Conservation (phyloP, 2,329 filamentous ascomycete genomes). For the Meredithiella fracta region DNA sequence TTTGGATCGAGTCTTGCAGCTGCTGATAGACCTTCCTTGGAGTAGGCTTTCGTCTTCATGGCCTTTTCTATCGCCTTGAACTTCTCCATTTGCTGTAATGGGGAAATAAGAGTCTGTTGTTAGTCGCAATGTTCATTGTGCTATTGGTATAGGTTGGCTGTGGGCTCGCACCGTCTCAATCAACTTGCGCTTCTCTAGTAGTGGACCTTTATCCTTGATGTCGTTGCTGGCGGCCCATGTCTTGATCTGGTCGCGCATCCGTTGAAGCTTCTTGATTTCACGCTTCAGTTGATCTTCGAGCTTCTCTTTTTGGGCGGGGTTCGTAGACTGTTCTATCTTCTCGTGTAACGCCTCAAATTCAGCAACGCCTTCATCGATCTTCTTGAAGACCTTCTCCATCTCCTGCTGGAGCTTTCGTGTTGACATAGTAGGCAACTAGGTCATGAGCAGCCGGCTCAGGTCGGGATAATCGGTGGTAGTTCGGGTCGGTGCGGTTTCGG, state of each 20-base stretch:
- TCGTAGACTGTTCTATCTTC: slow-evolving; percentile 86
- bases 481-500: background rate
- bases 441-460: slow-evolving; percentile 13
- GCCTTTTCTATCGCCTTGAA: slow-evolving; percentile 99
- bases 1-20: slow-evolving; percentile 92
- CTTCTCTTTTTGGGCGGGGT: slow-evolving; percentile 93
- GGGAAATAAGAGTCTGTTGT: slow-evolving; percentile 1
- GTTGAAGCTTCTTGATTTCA: slow-evolving; percentile 98
- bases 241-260: slow-evolving; percentile 96
- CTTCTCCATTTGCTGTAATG: slow-evolving; percentile 81
- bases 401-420: slow-evolving; percentile 93
- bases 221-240: slow-evolving; percentile 97
- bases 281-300: slow-evolving; percentile 95
- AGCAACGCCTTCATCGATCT: slow-evolving; percentile 79
- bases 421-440: slow-evolving; percentile 49
- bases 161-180: slow-evolving; percentile 71
- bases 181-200: slow-evolving; percentile 83
- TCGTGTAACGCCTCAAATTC: slow-evolving; percentile 94
- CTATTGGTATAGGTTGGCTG: slow-evolving; percentile 4
- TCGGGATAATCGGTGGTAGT: background rate
- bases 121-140: slow-evolving; percentile 14
- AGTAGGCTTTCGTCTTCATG: slow-evolving; percentile 99
- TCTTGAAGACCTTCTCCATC: slow-evolving; percentile 99
- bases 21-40: slow-evolving; percentile 87
- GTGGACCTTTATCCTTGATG: slow-evolving; percentile 96